A percentile compares a stretch with the other conserved stretches of the same genome.
phyloP scores from a whole-genome alignment of 2,329 filamentous ascomycete genomes.

The Hypoxylon sp. region DNA sequence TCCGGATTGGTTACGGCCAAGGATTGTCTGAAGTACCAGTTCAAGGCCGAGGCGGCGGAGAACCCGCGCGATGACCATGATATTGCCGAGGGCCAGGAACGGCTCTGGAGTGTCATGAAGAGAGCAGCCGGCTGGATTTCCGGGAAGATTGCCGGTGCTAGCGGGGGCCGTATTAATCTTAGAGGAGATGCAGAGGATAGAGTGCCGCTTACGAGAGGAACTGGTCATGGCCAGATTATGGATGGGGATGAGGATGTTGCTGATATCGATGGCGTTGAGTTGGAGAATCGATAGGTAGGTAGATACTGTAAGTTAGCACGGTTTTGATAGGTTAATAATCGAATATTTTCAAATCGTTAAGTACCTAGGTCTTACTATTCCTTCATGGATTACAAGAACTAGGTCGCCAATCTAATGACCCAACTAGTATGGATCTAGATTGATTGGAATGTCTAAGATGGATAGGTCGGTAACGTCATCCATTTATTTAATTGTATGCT shows the following conservation, averaged over 20 bases:
- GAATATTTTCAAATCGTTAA: too few species aligned
- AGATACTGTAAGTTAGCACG: too few species aligned
- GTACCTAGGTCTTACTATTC: too few species aligned
- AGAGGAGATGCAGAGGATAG: constrained; percentile 43
- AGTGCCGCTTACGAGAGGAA: constrained; percentile 34
- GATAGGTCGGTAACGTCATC: too few species aligned
- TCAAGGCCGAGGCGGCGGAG: constrained; percentile 90
- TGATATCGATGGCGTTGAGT: constrained; percentile 51
- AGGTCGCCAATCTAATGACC: too few species aligned
- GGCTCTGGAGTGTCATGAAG: constrained; percentile 68
- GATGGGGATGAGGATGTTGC: constrained; percentile 60
- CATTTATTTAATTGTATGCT: too few species aligned
- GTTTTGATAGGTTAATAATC: too few species aligned
- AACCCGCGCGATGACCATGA: constrained; percentile 69
- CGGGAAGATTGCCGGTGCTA: constrained; percentile 60
- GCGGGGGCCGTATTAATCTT: constrained; percentile 66
- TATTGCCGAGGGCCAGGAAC: constrained; percentile 67
- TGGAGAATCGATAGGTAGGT: constrained; percentile 44
- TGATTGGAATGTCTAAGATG: too few species aligned
- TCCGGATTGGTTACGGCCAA: constrained; percentile 93
- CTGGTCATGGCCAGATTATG: constrained; percentile 52
- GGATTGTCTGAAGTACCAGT: constrained; percentile 96
- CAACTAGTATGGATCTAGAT: too few species aligned
- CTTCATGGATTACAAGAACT: too few species aligned
- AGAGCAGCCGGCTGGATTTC: constrained; percentile 66